Evolutionary conservation across 306 rosid species (phyloP).

Genomic region (Cucurbita moschata): DNA sequence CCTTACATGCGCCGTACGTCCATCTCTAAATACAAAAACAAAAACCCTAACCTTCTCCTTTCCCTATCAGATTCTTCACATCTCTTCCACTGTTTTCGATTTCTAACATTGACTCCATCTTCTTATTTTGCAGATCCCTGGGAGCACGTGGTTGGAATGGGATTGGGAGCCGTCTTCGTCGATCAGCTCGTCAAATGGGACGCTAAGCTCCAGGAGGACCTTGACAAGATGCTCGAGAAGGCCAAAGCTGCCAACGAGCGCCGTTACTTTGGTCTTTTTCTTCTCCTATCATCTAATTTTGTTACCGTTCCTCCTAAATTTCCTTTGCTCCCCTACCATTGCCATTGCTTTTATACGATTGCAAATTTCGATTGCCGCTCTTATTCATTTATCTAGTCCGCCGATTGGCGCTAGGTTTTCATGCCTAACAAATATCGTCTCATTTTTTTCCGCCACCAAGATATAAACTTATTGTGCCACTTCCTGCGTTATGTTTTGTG

Average conservation of each 20-base stretch:
- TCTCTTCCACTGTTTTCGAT: constrained; percentile 1
- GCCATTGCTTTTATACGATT: neutral
- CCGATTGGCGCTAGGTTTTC: neutral
- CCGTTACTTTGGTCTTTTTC: constrained; percentile 50
- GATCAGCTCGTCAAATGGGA: constrained; percentile 69
- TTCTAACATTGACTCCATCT: neutral
- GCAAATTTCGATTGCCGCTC: neutral
- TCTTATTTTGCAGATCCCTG: constrained; percentile 54
- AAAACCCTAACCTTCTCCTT: neutral
- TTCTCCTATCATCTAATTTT: neutral
- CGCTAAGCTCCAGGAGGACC: constrained; percentile 56
- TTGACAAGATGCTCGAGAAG: constrained; percentile 67
- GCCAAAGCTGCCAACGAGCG: constrained; percentile 96
- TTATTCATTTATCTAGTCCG: neutral
- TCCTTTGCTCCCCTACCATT: neutral
- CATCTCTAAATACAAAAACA: neutral
- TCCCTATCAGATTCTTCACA: neutral
- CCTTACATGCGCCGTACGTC: constrained; percentile 87
- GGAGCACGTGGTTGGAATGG: constrained; percentile 91
- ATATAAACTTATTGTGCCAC: neutral
- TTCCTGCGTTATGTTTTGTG: neutral
- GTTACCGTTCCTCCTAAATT: neutral
- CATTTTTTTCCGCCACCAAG: neutral
- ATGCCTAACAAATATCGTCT: neutral
- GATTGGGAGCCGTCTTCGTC: constrained; percentile 56